Evolutionary conservation across 2,329 filamentous ascomycete genomes (phyloP).

Genomic region (Xylaria sp.): DNA sequence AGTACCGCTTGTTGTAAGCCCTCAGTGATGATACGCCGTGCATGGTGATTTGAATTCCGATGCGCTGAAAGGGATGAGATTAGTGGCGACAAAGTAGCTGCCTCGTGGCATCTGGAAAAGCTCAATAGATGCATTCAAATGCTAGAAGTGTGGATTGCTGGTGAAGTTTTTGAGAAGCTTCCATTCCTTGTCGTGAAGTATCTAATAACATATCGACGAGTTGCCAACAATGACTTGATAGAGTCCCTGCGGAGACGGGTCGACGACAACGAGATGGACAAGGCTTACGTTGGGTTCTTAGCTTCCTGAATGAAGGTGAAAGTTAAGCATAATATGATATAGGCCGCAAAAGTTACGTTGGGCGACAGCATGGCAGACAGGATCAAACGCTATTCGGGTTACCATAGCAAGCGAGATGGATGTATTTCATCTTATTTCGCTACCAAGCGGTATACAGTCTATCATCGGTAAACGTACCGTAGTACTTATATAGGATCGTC

Average conservation of each 20-base stretch:
- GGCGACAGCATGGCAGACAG: not conserved
- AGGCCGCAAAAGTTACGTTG: not conserved
- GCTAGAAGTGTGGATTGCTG: not conserved
- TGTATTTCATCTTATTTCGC: slow-evolving; percentile 3
- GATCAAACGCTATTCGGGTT: not conserved
- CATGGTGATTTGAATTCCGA: not conserved
- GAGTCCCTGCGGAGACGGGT: not conserved
- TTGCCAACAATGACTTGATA: not conserved
- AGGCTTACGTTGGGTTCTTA: not conserved
- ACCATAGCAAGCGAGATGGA: not conserved
- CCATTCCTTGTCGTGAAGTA: not conserved
- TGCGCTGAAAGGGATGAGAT: not conserved
- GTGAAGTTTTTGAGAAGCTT: not conserved
- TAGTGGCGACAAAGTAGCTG: too few relatives aligned
- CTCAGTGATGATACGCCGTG: not conserved
- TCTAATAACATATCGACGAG: not conserved
- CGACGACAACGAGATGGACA: not conserved
- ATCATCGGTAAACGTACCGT: not conserved
- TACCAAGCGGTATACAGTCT: not conserved
- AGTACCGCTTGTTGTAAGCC: not conserved
- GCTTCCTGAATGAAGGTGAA: not conserved
- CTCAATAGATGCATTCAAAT: not conserved
- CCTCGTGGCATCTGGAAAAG: not conserved
- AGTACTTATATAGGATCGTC: slow-evolving; percentile 50
- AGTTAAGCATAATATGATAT: not conserved